Percentiles rank a stretch among this genome's conserved stretches.
Evolutionary conservation across 805 yeast species (phyloP).

Genomic region (Kluyveromyces nonfermentans): DNA sequence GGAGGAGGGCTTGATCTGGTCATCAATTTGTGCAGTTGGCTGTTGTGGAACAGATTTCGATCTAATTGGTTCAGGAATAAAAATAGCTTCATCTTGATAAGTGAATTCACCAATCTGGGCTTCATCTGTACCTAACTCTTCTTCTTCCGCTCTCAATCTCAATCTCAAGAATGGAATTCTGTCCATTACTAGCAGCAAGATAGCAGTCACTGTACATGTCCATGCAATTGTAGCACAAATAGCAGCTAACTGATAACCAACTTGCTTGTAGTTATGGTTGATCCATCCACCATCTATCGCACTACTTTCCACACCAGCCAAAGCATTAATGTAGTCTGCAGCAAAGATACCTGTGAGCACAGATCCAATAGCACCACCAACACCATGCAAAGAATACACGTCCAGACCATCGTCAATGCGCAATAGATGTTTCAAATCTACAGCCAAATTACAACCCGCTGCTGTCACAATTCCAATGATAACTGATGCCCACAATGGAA

Average conservation of each 20-base stretch:
- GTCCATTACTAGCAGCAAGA: slow-evolving; percentile 59
- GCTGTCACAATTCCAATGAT: slow-evolving; percentile 77
- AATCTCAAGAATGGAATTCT: slow-evolving; percentile 71
- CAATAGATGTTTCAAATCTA: slow-evolving; percentile 62
- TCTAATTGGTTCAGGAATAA: slow-evolving; percentile 72
- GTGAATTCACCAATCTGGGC: slow-evolving; percentile 89
- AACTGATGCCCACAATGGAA: slow-evolving; percentile 83
- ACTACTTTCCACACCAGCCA: slow-evolving; percentile 52
- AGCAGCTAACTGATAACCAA: slow-evolving; percentile 84
- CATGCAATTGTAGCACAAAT: slow-evolving; percentile 60
- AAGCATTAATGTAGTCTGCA: slow-evolving; percentile 76
- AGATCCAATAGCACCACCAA: slow-evolving; percentile 84
- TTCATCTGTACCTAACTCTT: slow-evolving; percentile 78
- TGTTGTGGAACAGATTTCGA: slow-evolving; percentile 33
- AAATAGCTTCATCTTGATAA: slow-evolving; percentile 52
- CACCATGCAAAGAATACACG: slow-evolving; percentile 87
- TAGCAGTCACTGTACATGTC: slow-evolving; percentile 65
- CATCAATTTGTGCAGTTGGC: slow-evolving; percentile 27
- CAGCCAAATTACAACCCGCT: slow-evolving; percentile 73
- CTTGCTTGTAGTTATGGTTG: slow-evolving; percentile 71
- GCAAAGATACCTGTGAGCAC: slow-evolving; percentile 87
- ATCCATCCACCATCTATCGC: slow-evolving; percentile 81
- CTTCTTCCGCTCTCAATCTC: slow-evolving; percentile 80
- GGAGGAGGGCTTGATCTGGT: slow-evolving; percentile 18
- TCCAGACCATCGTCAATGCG: slow-evolving; percentile 92